Base-by-base conservation (phyloP, 768 basidiomycete species). In the Russula griseocarnosa region DNA sequence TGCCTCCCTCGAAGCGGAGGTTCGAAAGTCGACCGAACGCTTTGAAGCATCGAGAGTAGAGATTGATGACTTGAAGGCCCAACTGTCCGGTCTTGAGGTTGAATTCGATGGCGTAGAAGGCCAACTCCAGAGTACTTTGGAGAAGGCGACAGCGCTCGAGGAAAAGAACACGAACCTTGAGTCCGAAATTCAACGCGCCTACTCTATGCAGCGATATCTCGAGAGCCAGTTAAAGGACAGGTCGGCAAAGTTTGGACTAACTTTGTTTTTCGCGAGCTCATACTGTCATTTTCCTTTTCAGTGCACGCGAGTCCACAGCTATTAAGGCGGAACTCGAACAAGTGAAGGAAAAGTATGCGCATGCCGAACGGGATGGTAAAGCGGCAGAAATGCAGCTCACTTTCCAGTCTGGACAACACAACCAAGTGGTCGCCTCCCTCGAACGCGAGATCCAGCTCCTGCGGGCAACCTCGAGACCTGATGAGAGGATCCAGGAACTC, bases 311-410 rank as follows among this genome's bases (percentile, higher is more conserved):
- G 32, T 74, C 82, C 36, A 61, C 71, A 4, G 67, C 51, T 63
- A 79, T 73, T 76, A 77, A 71, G 74, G 28, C 52, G 4, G 67
- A 67, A 30, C 60, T 67, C 32, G 65, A 62, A 24, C 42, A 62
- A 36, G 65, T 53, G 24, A 67, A 38, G 30, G 69, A 68, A 71
- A 82, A 66, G 66, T 79, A 72, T 72, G 80, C 73, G 49, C 74
- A 74, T 52, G 71, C 76, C 32, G 79, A 77, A 51, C 69, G 74
- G 59, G 79, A 81, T 8, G 77, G 79, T 40, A 86, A 86, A 69
- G 76, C 81, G 11, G 83, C 86, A 0, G 85, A 90, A 70, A 81
- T 88, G 59, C 84, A 84, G 62, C 78, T 89, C 57, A 82, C 82
- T 56, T 74, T 91, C 58, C 85, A 85, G 69, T 75, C 76, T 24